Evolutionary conservation across 768 basidiomycete species (phyloP), one percentile per base, ranked within the genome.

Genomic region (Phlegmacium glaucopus): DNA sequence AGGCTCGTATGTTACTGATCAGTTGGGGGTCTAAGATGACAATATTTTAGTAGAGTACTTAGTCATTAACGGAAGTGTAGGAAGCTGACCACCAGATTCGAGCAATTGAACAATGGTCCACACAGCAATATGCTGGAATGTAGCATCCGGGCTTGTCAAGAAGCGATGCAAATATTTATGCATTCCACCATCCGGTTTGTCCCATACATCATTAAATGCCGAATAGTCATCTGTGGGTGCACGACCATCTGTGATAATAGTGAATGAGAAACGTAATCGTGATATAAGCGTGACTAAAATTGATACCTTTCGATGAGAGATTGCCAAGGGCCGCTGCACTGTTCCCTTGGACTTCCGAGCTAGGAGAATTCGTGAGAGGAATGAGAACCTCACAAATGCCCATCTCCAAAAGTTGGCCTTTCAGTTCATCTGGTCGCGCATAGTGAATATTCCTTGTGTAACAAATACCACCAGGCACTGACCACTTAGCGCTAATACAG

Each of bases 81-180:
- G 18, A 39, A 17, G 7, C 15, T 1, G 32, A 90, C 88, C 90
- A 51, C 91, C 90, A n/a, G 95, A 95, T 64, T 99, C 96, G 22
- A 99, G 76, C 16, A 99, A 71, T 62, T 99, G 96, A 18, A 97
- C 94, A 55, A 98, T 94, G 0, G 96, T 97, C 96, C 96, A 99
- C 37, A 99, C 94, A 28, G 96, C 96, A 53, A 98, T 99, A 62
- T 99, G 96, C 66, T 97, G 94, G 85, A 99, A 99, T 1, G 96
- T 99, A 11, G 91, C 87, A 61, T 99, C 96, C 6, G 88, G 74
- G 61, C 90, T 94, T 35, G 83, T 90, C 57, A 99, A 69, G 82
- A 99, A 99, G 38, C 91, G 82, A 62, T 91, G 87, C 37, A 99
- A 76, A 69, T 99, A 99, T 50, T 80, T 81, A 65, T 97, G 95